A percentile compares a stretch with the other conserved stretches of the same genome.
phyloP scores from a whole-genome alignment of 306 rosid genomes.

The Vicia faba region DNA sequence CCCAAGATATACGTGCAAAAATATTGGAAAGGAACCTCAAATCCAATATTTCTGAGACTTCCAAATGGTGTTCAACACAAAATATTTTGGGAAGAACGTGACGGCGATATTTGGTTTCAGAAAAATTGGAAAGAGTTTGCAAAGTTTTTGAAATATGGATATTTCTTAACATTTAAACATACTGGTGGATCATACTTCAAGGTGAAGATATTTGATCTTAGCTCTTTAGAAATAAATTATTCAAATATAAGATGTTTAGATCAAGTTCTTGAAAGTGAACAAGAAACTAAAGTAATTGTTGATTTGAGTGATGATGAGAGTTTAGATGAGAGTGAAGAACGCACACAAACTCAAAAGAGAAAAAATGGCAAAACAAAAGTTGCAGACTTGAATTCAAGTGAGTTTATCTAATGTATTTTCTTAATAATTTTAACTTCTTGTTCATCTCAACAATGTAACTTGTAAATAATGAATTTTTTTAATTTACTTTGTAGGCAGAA shows the following conservation, averaged over 20 bases:
- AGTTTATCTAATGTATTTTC: no score
- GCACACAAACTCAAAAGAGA: not conserved
- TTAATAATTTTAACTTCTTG: no score
- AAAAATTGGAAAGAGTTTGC: not conserved
- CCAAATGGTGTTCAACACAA: not conserved
- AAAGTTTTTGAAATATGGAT: not conserved
- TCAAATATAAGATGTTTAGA: not conserved
- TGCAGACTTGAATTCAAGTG: no score
- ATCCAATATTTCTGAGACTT: not conserved
- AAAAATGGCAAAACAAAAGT: not conserved
- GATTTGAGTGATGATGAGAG: not conserved
- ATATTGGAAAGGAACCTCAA: not conserved
- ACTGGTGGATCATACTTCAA: not conserved
- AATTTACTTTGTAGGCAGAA: not conserved
- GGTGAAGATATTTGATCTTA: not conserved
- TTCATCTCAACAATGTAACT: no score
- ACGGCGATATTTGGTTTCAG: not conserved
- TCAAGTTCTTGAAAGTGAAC: not conserved
- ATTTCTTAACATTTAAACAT: not conserved
- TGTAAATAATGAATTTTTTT: no score
- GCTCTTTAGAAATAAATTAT: not conserved
- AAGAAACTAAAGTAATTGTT: no score
- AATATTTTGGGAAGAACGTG: not conserved
- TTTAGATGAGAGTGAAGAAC: not conserved
- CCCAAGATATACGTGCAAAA: no score